phyloP scores from a whole-genome alignment of 164 flowering plant genomes.

The Protea cynaroides region DNA sequence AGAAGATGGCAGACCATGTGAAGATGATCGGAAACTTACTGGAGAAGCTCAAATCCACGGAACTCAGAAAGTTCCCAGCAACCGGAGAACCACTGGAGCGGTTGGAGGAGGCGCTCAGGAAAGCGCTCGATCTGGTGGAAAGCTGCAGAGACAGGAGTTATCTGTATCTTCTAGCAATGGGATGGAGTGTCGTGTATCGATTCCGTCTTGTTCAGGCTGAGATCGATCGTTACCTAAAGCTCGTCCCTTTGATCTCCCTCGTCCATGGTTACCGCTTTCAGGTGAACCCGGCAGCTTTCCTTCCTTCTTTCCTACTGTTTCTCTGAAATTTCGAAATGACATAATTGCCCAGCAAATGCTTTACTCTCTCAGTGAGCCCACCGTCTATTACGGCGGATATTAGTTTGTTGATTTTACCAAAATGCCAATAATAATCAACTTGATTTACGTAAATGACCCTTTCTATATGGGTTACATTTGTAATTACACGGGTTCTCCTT shows the following conservation, averaged over 20 bases:
- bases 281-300: conserved; percentile 12
- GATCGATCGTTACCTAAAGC: conserved; percentile 35
- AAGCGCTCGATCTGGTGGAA: conserved; percentile 21
- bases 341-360: too few relatives aligned
- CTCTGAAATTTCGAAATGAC: too few relatives aligned
- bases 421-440: too few relatives aligned
- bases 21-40: conserved; percentile 34
- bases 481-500: too few relatives aligned
- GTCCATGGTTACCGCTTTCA: conserved; percentile 28
- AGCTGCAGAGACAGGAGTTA: conserved; percentile 38
- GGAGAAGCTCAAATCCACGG: conserved; percentile 33
- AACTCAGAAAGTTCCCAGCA: conserved; percentile 25
- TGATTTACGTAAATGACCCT: too few relatives aligned
- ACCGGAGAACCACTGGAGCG: conserved; percentile 32
- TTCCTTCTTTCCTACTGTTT: too few relatives aligned
- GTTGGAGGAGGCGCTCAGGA: conserved; percentile 32
- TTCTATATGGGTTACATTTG: too few relatives aligned
- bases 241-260: conserved; percentile 33
- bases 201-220: conserved; percentile 35
- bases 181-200: conserved; percentile 44
- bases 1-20: conserved; percentile 32
- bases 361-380: too few relatives aligned
- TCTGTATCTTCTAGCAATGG: conserved; percentile 44
- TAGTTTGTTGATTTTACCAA: too few relatives aligned
- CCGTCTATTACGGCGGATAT: too few relatives aligned